Evolutionary conservation across 495 filamentous ascomycete genomes (phyloP).

Genomic region (Cryomyces minteri): DNA sequence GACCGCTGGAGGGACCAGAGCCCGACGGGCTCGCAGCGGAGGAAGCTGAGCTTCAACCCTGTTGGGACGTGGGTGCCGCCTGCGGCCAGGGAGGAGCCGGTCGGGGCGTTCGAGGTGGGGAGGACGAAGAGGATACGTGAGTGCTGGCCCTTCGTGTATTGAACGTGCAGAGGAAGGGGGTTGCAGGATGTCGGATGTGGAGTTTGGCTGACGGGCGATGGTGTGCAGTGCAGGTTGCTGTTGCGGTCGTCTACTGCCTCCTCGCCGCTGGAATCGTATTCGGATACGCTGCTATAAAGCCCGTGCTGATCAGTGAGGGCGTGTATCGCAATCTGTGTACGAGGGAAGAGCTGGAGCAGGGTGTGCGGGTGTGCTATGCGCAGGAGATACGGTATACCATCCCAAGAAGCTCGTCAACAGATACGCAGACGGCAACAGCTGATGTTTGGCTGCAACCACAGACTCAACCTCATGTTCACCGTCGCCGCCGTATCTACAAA

Average conservation of each 20-base stretch:
- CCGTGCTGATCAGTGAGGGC: conserved; percentile 55
- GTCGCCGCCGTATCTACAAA: conserved; percentile 50
- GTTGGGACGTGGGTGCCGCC: conserved; percentile 18
- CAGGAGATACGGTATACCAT: conserved; percentile 48
- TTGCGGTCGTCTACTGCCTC: conserved; percentile 65
- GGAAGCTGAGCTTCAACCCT: conserved; percentile 25
- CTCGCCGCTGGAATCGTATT: conserved; percentile 67
- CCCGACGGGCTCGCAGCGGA: not conserved
- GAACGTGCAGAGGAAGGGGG: not conserved
- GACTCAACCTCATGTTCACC: conserved; percentile 19
- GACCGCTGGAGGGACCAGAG: too few relatives aligned
- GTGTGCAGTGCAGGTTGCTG: conserved; percentile 34
- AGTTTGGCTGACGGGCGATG: not conserved
- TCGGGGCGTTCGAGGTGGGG: conserved; percentile 29
- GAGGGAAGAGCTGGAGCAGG: conserved; percentile 34
- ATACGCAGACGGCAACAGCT: not conserved
- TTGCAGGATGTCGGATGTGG: not conserved
- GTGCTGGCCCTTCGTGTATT: not conserved
- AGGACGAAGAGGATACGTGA: conserved; percentile 30
- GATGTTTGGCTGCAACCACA: not conserved
- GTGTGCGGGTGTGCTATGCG: conserved; percentile 44
- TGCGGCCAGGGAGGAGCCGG: conserved; percentile 14
- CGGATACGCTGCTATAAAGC: conserved; percentile 71
- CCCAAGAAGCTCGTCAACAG: not conserved
- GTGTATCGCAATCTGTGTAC: conserved; percentile 51